Evolutionary conservation across 176 grass and related monocot species (phyloP).

Genomic region (Ensete glaucum): DNA sequence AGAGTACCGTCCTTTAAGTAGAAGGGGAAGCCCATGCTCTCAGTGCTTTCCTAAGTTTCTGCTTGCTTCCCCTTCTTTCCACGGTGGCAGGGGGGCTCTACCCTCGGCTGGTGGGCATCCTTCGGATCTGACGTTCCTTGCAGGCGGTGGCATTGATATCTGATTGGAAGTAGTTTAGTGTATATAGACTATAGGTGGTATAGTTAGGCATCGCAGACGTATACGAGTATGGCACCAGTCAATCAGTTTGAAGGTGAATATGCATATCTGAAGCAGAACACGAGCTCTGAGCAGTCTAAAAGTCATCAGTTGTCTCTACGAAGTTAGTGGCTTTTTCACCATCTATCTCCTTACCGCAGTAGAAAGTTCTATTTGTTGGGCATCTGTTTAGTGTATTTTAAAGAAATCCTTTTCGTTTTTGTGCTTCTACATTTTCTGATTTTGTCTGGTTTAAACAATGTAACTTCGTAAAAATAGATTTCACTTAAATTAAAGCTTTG

Average conservation of each 20-base stretch:
- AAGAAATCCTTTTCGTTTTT: too few species aligned
- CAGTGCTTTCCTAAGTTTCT: conserved; percentile 62
- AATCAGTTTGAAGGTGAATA: conserved; percentile 31
- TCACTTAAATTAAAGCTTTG: too few species aligned
- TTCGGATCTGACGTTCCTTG: conserved; percentile 72
- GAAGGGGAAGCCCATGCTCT: conserved; percentile 45
- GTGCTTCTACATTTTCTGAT: too few species aligned
- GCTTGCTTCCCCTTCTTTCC: conserved; percentile 76
- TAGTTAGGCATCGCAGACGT: conserved; percentile 18
- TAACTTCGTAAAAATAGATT: too few species aligned
- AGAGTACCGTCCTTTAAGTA: conserved; percentile 35
- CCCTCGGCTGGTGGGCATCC: conserved; percentile 88
- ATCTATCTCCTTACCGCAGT: not conserved
- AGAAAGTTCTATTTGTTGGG: too few species aligned
- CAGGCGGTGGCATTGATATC: conserved; percentile 48
- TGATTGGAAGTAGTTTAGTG: conserved; percentile 28
- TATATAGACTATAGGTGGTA: conserved; percentile 21
- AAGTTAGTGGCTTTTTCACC: not conserved
- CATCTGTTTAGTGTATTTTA: too few species aligned
- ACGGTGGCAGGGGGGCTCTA: conserved; percentile 79
- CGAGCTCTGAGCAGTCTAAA: conserved; percentile 31
- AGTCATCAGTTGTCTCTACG: conserved; percentile 26
- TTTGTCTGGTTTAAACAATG: too few species aligned
- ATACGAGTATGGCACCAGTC: conserved; percentile 42
- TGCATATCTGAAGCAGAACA: conserved; percentile 30